These are phyloP conservation scores for Thyridium curvatum DNA, from an alignment of 2,329 filamentous ascomycete genomes.

Conservation along the genomic window DNA sequence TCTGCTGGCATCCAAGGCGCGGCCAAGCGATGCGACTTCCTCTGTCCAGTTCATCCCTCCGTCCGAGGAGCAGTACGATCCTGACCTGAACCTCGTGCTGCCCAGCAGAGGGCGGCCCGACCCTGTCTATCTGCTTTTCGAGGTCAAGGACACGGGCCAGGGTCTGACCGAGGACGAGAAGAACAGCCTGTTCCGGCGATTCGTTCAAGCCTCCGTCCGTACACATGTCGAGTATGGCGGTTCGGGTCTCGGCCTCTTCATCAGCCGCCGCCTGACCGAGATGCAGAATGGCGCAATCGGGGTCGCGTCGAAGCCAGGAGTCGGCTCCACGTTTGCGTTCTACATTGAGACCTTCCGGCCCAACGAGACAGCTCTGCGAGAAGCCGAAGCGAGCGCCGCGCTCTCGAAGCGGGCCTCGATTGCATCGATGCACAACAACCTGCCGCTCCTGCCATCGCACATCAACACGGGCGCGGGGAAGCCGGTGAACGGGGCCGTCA, in stretches of 20 bases:
- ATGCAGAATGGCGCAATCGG: conserved; percentile 76
- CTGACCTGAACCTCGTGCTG: conserved; percentile 29
- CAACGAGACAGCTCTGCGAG: conserved; percentile 28
- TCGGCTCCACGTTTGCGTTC: conserved; percentile 71
- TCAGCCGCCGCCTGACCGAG: conserved; percentile 72
- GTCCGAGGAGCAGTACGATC: conserved; percentile 38
- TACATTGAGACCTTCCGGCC: conserved; percentile 56
- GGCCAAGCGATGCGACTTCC: conserved; percentile 32
- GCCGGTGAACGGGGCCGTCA: neutral
- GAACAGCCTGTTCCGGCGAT: conserved; percentile 69
- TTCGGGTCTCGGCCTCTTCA: conserved; percentile 72
- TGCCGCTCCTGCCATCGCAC: neutral
- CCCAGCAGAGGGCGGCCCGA: conserved; percentile 25
- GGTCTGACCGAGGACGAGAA: conserved; percentile 67
- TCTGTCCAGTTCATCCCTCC: conserved; percentile 58
- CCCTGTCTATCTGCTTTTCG: conserved; percentile 61
- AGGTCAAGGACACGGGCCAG: conserved; percentile 71
- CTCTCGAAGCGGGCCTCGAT: conserved; percentile 13
- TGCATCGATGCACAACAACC: neutral
- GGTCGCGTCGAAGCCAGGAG: conserved; percentile 59
- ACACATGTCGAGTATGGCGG: conserved; percentile 77
- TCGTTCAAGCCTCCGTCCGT: conserved; percentile 69
- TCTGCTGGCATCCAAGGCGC: conserved; percentile 35
- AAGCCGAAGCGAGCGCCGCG: conserved; percentile 30
- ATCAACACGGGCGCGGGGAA: neutral